Conservation (phyloP, 83 land plant genomes). For the Larix sibirica region DNA sequence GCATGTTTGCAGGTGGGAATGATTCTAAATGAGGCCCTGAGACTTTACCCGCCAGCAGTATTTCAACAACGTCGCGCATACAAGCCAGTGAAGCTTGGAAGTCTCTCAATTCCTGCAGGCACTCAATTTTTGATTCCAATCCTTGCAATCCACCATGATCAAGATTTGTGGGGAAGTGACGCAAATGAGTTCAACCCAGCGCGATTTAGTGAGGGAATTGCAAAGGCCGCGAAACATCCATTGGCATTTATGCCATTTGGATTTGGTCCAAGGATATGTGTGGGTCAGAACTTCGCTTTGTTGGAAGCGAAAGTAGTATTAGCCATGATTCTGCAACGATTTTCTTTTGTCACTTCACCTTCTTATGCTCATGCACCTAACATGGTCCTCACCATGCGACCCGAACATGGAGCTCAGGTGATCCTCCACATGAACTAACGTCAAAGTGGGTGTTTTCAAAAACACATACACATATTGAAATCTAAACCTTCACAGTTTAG, state of each 20-base stretch:
- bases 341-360: conserved; percentile 15
- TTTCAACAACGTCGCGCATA: conserved; percentile 8
- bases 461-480: no score
- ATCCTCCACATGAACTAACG: not conserved
- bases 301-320: conserved; percentile 22
- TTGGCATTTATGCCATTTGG: conserved; percentile 23
- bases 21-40: conserved; percentile 48
- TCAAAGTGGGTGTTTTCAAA: no score
- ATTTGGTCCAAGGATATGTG: conserved; percentile 21
- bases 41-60: conserved; percentile 44
- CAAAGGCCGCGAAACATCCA: conserved; percentile 15
- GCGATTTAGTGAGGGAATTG: conserved; percentile 33
- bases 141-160: conserved; percentile 40
- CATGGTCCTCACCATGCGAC: not conserved
- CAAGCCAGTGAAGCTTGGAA: conserved; percentile 29
- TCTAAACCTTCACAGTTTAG: no score
- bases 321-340: conserved; percentile 23
- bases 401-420: conserved; percentile 8
- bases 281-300: conserved; percentile 22
- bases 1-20: conserved; percentile 34
- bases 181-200: conserved; percentile 45
- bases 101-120: conserved; percentile 30
- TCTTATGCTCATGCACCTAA: conserved; percentile 12
- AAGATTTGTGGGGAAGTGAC: conserved; percentile 42
- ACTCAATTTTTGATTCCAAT: conserved; percentile 27